Conservation (phyloP, 768 basidiomycete species). For the Hericium alpestre region DNA sequence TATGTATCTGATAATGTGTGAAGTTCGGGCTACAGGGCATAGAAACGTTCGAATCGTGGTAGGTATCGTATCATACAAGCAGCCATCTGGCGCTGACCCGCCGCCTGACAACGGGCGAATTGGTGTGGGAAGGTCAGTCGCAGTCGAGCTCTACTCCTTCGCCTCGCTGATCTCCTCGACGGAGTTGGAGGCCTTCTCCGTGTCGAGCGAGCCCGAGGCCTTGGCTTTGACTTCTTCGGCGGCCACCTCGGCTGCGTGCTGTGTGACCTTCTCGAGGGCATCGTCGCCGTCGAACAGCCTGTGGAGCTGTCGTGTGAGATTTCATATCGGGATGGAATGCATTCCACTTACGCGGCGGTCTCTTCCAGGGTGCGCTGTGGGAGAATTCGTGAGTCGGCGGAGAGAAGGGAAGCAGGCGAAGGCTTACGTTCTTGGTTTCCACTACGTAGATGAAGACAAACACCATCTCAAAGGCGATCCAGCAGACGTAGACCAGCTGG, state of each 20-base stretch:
- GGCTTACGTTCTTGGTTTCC: slow-evolving; percentile 13
- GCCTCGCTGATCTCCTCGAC: no score
- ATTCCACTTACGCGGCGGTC: slow-evolving; percentile 11
- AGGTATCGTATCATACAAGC: no score
- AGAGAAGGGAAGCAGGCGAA: neutral
- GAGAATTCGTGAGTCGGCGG: neutral
- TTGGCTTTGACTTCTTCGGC: no score
- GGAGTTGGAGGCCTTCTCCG: no score
- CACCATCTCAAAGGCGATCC: slow-evolving; percentile 18
- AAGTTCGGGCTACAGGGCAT: no score
- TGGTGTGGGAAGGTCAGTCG: no score
- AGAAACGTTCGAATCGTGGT: no score
- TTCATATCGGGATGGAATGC: neutral
- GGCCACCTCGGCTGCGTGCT: neutral
- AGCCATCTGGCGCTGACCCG: no score
- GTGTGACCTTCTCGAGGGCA: neutral
- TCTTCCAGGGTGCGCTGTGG: slow-evolving; percentile 18
- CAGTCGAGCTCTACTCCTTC: no score
- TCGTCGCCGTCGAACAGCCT: neutral
- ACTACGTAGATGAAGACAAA: slow-evolving; percentile 17
- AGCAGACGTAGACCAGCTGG: slow-evolving; percentile 15
- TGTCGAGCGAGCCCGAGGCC: no score
- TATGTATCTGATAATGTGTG: no score
- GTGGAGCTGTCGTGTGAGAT: neutral
- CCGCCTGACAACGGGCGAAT: no score